phyloP scores from a whole-genome alignment of 176 grass and related monocot species.

The Olyra latifolia region DNA sequence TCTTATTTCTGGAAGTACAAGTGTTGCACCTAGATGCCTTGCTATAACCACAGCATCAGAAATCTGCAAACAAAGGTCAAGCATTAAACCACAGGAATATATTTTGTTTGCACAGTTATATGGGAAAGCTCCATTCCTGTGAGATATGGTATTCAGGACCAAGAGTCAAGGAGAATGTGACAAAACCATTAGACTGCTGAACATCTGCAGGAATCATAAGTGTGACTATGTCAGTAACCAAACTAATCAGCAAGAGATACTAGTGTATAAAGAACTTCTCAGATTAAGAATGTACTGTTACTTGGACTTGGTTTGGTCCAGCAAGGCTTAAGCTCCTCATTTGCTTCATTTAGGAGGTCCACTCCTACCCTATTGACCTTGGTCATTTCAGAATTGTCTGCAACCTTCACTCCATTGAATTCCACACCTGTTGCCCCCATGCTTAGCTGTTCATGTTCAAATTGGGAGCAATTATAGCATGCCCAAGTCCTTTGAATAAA shows the following conservation, averaged over 20 bases:
- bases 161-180: conserved; percentile 79
- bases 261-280: background rate
- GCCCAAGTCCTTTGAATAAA: background rate
- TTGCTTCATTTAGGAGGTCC: conserved; percentile 33
- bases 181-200: conserved; percentile 53
- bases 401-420: conserved; percentile 42
- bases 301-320: conserved; percentile 75
- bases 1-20: conserved; percentile 87
- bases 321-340: conserved; percentile 65
- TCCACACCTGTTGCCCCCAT: conserved; percentile 31
- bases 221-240: background rate
- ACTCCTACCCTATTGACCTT: conserved; percentile 10
- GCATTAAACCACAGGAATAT: background rate
- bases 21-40: conserved; percentile 76
- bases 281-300: conserved; percentile 4
- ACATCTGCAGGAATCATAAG: conserved; percentile 40
- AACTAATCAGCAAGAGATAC: conserved; percentile 15
- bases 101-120: background rate
- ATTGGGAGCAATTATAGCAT: conserved; percentile 2
- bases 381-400: conserved; percentile 43
- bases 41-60: conserved; percentile 87
- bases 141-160: conserved; percentile 80
- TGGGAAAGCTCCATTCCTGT: conserved; percentile 43
- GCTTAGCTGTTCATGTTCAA: conserved; percentile 45
- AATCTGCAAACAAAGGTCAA: conserved; percentile 49